phyloP scores from a whole-genome alignment of 352 stramenopile genomes.

The Phytopythium delawarense region DNA sequence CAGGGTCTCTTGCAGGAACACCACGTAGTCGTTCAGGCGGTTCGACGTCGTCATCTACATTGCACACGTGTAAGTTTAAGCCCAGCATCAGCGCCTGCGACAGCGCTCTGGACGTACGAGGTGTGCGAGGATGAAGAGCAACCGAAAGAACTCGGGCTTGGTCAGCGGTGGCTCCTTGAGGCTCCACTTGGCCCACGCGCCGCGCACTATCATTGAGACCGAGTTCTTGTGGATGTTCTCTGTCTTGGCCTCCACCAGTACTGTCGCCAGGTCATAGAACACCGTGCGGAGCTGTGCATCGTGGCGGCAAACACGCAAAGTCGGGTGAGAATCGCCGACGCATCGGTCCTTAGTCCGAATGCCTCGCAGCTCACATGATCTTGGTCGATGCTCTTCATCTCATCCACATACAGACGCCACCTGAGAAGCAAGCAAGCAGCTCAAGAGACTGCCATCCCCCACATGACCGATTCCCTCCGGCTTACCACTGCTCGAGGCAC shows the following conservation, averaged over 20 bases:
- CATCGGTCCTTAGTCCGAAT: not conserved
- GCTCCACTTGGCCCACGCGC: conserved; percentile 68
- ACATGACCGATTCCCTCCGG: not conserved
- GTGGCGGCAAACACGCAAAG: not conserved
- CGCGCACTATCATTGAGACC: conserved; percentile 69
- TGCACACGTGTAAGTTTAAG: not conserved
- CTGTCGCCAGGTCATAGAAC: conserved; percentile 68
- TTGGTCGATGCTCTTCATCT: conserved; percentile 39
- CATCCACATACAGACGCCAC: conserved; percentile 48
- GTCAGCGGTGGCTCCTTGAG: conserved; percentile 45
- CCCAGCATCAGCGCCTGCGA: not conserved
- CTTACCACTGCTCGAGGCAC: conserved; percentile 66
- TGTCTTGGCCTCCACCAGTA: conserved; percentile 73
- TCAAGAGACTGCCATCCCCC: not conserved
- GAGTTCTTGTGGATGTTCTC: conserved; percentile 77
- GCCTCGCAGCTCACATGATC: conserved; percentile 26
- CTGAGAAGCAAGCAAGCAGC: conserved; percentile 7
- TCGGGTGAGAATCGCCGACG: conserved; percentile 1
- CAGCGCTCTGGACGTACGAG: conserved; percentile 29
- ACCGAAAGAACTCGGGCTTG: conserved; percentile 52
- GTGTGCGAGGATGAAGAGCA: conserved; percentile 73
- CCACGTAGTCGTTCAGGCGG: conserved; percentile 60
- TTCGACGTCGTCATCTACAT: conserved; percentile 68
- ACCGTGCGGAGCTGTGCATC: conserved; percentile 42
- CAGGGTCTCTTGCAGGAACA: conserved; percentile 73